phyloP scores from a whole-genome alignment of 1,284 basidiomycete species.

The Ganoderma lingzhi region DNA sequence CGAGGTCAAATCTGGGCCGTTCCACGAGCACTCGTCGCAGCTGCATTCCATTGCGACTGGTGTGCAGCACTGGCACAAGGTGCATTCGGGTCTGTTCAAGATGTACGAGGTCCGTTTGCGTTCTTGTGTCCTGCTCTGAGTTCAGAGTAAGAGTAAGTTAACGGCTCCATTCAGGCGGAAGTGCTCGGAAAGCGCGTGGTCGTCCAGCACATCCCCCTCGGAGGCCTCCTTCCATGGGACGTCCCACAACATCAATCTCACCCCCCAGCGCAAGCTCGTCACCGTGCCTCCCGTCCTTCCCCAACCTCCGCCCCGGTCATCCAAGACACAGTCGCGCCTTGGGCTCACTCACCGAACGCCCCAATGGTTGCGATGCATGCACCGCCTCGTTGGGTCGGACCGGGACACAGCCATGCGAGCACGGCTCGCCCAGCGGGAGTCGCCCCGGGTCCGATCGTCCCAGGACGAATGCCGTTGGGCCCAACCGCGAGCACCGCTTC shows the following conservation, averaged over 20 bases:
- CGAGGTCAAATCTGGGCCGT: conserved; percentile 86
- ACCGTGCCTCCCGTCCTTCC: background rate
- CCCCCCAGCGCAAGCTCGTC: background rate
- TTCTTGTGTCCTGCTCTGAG: background rate
- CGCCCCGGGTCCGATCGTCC: conserved; percentile 25
- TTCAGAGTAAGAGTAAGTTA: background rate
- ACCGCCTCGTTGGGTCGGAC: background rate
- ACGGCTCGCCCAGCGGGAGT: background rate
- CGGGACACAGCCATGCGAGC: background rate
- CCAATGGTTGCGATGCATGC: background rate
- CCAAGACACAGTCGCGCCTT: conserved; percentile 19
- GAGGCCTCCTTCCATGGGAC: conserved; percentile 80
- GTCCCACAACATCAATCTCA: conserved; percentile 10
- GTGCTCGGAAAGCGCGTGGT: conserved; percentile 97
- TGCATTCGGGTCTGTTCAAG: conserved; percentile 90
- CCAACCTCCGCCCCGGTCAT: conserved; percentile 32
- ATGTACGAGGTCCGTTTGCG: conserved; percentile 84
- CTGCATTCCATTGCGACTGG: conserved; percentile 86
- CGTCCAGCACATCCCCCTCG: conserved; percentile 93
- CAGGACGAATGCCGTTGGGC: conserved; percentile 36
- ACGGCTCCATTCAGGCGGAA: conserved; percentile 66
- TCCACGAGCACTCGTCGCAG: conserved; percentile 93
- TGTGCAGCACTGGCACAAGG: conserved; percentile 90
- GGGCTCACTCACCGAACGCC: conserved; percentile 4
- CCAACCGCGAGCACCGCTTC: conserved; percentile 36